These are phyloP conservation scores for Fusarium nanum DNA, from an alignment of 2,329 filamentous ascomycete genomes.

Conservation along the genomic window DNA sequence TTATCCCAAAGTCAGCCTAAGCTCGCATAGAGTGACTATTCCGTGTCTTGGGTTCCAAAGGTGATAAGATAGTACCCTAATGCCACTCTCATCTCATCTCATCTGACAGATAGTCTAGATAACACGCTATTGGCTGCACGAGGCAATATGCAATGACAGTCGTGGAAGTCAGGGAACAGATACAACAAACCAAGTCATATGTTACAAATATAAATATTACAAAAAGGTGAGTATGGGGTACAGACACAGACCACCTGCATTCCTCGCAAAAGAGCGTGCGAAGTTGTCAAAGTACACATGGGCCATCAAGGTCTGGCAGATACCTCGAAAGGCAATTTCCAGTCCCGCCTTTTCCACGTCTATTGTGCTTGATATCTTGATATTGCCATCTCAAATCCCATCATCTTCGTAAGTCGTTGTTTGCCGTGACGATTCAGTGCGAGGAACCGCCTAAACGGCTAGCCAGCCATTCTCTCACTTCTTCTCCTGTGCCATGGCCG, in stretches of 20 bases:
- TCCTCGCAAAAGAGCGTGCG: not conserved
- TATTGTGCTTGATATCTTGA: not conserved
- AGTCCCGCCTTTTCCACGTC: not conserved
- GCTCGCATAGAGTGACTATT: not conserved
- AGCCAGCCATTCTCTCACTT: slow-evolving; percentile 22
- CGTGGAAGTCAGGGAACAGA: not conserved
- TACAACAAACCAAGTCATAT: not conserved
- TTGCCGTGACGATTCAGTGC: not conserved
- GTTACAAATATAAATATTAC: not conserved
- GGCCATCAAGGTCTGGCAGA: not conserved
- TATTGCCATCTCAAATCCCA: not conserved
- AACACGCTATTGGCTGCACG: not conserved
- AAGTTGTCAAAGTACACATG: not conserved
- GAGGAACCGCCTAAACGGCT: not conserved
- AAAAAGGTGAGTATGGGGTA: not conserved
- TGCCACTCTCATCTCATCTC: not conserved
- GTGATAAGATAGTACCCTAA: not conserved
- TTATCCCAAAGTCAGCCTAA: not conserved
- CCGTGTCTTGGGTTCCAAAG: not conserved
- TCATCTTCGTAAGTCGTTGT: slow-evolving; percentile 1
- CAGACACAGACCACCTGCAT: not conserved
- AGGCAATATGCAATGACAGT: not conserved
- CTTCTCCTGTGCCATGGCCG: slow-evolving; percentile 45
- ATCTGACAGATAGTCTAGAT: not conserved
- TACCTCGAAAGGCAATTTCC: not conserved